These are phyloP conservation scores for Cutaneotrichosporon sp. DNA, from an alignment of 1,284 basidiomycete genomes.

Conservation along the genomic window DNA sequence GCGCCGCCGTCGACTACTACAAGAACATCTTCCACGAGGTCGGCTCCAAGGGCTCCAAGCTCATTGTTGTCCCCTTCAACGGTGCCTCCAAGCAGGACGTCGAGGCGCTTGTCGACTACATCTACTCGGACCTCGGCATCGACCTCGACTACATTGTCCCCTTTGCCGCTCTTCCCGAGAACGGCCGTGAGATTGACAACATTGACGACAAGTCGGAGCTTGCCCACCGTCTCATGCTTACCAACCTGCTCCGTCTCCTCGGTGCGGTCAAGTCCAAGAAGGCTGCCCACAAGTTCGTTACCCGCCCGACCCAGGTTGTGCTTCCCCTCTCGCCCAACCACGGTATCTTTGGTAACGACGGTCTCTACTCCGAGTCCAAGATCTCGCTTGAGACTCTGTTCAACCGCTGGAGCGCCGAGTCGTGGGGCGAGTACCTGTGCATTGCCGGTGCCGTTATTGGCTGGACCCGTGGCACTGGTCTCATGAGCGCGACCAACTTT, in stretches of 20 bases:
- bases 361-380: conserved; percentile 97
- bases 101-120: conserved; percentile 94
- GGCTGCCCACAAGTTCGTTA: conserved; percentile 90
- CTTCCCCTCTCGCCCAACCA: conserved; percentile 97
- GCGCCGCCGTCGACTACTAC: conserved; percentile 94
- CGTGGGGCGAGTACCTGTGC: conserved; percentile 98
- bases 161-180: conserved; percentile 97
- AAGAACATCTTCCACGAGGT: conserved; percentile 95
- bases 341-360: conserved; percentile 95
- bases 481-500: conserved; percentile 94
- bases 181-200: conserved; percentile 94
- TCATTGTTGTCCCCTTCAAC: conserved; percentile 98
- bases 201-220: conserved; percentile 97
- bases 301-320: conserved; percentile 95
- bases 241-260: conserved; percentile 86
- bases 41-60: conserved; percentile 87
- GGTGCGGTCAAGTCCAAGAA: conserved; percentile 98
- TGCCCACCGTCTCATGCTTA: conserved; percentile 93
- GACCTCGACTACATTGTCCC: conserved; percentile 98
- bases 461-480: conserved; percentile 96
- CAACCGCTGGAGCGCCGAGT: conserved; percentile 96
- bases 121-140: conserved; percentile 87
- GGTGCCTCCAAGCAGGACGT: conserved; percentile 93
- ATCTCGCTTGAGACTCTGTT: conserved; percentile 96
- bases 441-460: conserved; percentile 97